Conservation (phyloP, 192 early-diverging fungal species). For the Backusella mclennaniae region DNA sequence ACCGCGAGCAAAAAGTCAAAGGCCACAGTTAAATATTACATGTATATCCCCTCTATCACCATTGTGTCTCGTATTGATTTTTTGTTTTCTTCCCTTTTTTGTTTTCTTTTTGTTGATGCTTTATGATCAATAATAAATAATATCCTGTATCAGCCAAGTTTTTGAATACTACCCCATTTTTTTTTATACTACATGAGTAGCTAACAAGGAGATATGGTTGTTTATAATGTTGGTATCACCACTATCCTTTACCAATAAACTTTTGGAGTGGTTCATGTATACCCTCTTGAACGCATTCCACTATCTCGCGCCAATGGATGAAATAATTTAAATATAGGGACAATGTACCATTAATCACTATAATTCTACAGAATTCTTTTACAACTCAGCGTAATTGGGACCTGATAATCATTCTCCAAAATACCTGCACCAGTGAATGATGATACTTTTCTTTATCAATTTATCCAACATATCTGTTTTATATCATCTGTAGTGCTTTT, state of each 20-base stretch:
- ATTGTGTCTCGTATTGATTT: not conserved
- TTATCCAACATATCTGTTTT: too few species aligned
- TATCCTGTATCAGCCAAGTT: not conserved
- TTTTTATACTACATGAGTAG: too few species aligned
- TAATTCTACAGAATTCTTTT: not conserved
- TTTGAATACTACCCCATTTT: not conserved
- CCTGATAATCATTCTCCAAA: too few species aligned
- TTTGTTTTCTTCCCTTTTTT: not conserved
- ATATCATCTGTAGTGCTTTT: too few species aligned
- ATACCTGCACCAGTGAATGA: too few species aligned
- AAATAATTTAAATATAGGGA: too few species aligned
- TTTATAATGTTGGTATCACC: too few species aligned
- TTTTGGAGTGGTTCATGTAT: not conserved
- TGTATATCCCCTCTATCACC: not conserved
- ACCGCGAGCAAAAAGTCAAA: conserved; percentile 31
- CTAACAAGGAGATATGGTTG: too few species aligned
- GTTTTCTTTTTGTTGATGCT: not conserved
- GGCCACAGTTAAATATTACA: not conserved
- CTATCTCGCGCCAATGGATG: not conserved
- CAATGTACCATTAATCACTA: too few species aligned
- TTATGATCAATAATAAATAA: not conserved
- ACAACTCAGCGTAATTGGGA: not conserved
- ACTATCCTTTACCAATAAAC: too few species aligned
- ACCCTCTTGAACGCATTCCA: not conserved
- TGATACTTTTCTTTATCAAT: too few species aligned